Evolutionary conservation across 1,139 yeast genomes (phyloP).

Genomic region (Yamadazyma epiphylla): DNA sequence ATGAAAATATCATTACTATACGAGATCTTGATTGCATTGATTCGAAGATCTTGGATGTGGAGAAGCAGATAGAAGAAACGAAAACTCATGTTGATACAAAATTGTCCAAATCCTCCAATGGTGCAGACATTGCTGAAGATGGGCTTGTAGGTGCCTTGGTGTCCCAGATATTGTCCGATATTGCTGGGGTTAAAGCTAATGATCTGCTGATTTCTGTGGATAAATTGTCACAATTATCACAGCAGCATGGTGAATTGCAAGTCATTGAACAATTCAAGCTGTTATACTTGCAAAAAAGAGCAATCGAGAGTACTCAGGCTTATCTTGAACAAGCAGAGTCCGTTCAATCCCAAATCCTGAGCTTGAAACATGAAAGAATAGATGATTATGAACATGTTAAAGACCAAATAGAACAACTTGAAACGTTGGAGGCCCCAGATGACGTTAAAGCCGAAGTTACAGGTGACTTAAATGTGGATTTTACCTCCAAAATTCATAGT

Average conservation of each 20-base stretch:
- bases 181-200: conserved; percentile 3
- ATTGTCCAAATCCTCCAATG: no score
- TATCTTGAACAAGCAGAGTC: conserved; percentile 6
- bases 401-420: conserved; percentile 3
- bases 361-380: conserved; percentile 6
- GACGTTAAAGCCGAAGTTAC: conserved; percentile 3
- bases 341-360: conserved; percentile 4
- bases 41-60: conserved; percentile 17
- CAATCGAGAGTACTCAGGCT: conserved; percentile 1
- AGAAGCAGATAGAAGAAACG: conserved; percentile 9
- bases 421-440: conserved; percentile 1
- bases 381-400: conserved; percentile 3
- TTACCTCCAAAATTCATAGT: conserved; percentile 5
- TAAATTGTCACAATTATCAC: conserved; percentile 15
- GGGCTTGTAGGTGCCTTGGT: conserved; percentile 9
- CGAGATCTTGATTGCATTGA: conserved; percentile 24
- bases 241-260: conserved; percentile 12
- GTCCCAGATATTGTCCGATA: conserved; percentile 7
- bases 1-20: conserved; percentile 23
- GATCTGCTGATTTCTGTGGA: conserved; percentile 8
- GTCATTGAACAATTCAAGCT: conserved; percentile 11
- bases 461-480: conserved; percentile 1
- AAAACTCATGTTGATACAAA: conserved; percentile 5
- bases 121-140: conserved; percentile 7
- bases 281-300: conserved; percentile 5